Percentiles rank a stretch among this genome's conserved stretches.
These are phyloP conservation scores for Candida cerambycidarum DNA, from an alignment of 805 yeast genomes.

Conservation along the genomic window DNA sequence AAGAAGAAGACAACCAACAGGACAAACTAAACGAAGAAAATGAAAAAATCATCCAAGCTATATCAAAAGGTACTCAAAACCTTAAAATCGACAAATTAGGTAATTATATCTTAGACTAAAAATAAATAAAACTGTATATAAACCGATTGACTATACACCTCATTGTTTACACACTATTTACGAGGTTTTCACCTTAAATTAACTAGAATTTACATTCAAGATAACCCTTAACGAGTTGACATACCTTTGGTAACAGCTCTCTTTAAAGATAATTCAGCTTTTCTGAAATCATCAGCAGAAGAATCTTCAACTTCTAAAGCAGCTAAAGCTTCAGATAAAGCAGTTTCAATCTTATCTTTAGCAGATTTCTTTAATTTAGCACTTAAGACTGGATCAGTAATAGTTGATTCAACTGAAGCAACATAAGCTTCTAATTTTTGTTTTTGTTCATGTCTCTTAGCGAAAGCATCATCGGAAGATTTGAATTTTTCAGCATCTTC, in stretches of 20 bases:
- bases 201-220: too few relatives aligned
- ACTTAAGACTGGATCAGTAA: slow-evolving; percentile 97
- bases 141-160: slow-evolving; percentile 9
- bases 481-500: slow-evolving; percentile 65
- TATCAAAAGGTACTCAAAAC: slow-evolving; percentile 60
- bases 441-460: slow-evolving; percentile 99
- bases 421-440: slow-evolving; percentile 99
- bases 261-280: slow-evolving; percentile 98
- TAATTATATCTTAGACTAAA: slow-evolving; percentile 63
- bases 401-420: slow-evolving; percentile 89
- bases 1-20: slow-evolving; percentile 10
- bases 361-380: slow-evolving; percentile 97
- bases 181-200: slow-evolving; percentile 3
- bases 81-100: slow-evolving; percentile 81
- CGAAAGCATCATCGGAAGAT: slow-evolving; percentile 98
- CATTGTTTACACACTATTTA: slow-evolving; percentile 10
- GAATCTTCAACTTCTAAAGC: slow-evolving; percentile 97
- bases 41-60: slow-evolving; percentile 66
- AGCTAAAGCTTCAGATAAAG: slow-evolving; percentile 97
- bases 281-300: slow-evolving; percentile 95
- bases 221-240: slow-evolving; percentile 83
- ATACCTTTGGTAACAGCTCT: slow-evolving; percentile 99
- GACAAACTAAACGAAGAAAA: slow-evolving; percentile 35
- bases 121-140: slow-evolving; percentile 9
- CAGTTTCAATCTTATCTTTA: slow-evolving; percentile 95